Evolutionary conservation across 2,329 filamentous ascomycete species (phyloP), one percentile per base, ranked within the genome.

Genomic region (Huntiella moniliformis): DNA sequence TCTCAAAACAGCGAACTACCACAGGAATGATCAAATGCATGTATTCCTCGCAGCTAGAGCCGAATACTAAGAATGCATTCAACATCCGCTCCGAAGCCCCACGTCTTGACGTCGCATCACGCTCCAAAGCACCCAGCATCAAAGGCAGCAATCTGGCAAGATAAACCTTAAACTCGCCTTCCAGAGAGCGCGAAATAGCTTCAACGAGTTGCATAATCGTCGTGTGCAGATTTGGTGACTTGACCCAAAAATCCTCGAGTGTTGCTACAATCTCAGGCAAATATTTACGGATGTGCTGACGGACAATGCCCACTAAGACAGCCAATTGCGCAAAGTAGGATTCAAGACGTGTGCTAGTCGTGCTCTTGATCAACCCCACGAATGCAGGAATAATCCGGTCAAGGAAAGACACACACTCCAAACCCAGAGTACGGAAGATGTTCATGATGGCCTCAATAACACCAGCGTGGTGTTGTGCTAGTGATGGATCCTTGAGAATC

Each of bases 361-460:
- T 86, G 43, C 80, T 81, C 53, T 81, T 74, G 51, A 98, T 94
- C 47, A 98, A 88, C 12, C 76, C 70, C 37, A 98, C 71, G 57
- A 98, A 98, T 0, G 86, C 91, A 0, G 92, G 91, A 31, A 98
- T 83, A 51, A 98, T 95, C 50, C 91, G 81, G 50, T 83, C 82
- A 1, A 98, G 73, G 61, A 96, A 98, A 0, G 85, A 82, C 6
- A 98, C 88, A 58, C 91, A 98, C 59, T 96, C 94, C 54, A 98
- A 66, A 2, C 91, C 91, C 50, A 98, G 71, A 0, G 92, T 98
- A 54, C 91, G 83, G 63, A 98, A 98, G 49, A 98, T 98, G 54
- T 85, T 94, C 78, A 98, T 96, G 55, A 98, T 92, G 4, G 91
- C 91, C 59, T 96, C 91, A 44, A 98, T 91, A 11, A 96, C 88